Conservation (phyloP, 257 asterid genomes). For the Solanum rostratum region DNA sequence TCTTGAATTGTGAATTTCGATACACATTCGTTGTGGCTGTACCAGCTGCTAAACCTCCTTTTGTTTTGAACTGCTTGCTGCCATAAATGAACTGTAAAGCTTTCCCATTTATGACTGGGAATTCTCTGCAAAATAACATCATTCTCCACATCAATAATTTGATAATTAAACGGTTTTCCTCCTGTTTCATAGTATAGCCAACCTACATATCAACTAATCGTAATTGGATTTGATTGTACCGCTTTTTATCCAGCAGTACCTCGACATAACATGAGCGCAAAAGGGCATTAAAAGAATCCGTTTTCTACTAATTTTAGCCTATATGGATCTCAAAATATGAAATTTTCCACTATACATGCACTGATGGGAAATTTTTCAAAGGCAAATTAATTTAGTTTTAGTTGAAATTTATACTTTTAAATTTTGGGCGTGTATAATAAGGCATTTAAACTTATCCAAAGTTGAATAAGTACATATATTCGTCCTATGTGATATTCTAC, state of each 20-base stretch:
- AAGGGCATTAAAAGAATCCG: background rate
- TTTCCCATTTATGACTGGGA: conserved; percentile 59
- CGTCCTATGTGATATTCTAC: too few relatives aligned
- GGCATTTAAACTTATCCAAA: too few relatives aligned
- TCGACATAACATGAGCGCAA: background rate
- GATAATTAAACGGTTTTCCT: background rate
- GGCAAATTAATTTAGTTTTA: too few relatives aligned
- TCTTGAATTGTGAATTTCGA: conserved; percentile 56
- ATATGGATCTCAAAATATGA: background rate
- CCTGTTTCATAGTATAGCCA: background rate
- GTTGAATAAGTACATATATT: too few relatives aligned
- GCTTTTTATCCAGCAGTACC: background rate
- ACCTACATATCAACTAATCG: background rate
- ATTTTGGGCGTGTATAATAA: too few relatives aligned
- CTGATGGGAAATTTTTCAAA: too few relatives aligned
- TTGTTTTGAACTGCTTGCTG: conserved; percentile 81
- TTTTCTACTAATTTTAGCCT: background rate
- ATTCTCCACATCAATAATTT: background rate
- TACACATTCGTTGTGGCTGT: conserved; percentile 91
- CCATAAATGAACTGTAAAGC: conserved; percentile 82
- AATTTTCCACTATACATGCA: too few relatives aligned
- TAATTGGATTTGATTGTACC: background rate
- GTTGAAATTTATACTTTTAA: too few relatives aligned
- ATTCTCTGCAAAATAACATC: conserved; percentile 37
- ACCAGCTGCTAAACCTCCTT: conserved; percentile 91